These are phyloP conservation scores for Primulina tabacum DNA, from an alignment of 257 asterid species.

Conservation along the genomic window DNA sequence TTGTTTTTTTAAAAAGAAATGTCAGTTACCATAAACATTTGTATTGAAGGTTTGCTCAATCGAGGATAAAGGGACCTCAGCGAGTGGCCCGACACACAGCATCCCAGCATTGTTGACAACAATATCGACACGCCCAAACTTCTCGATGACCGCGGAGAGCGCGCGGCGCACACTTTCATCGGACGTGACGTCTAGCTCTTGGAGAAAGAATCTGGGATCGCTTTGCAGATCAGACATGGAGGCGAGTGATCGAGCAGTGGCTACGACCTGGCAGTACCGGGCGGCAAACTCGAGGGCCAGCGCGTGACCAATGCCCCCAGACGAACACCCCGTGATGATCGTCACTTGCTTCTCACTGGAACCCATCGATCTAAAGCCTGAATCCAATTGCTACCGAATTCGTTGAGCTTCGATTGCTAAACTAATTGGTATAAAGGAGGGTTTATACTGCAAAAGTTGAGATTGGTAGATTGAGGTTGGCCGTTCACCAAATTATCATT, in stretches of 20 bases:
- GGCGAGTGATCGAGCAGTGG: slow-evolving; percentile 74
- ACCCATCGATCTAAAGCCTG: slow-evolving; percentile 14
- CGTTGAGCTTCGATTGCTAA: too few species aligned
- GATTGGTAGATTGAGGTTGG: neutral
- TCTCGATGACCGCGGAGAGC: slow-evolving; percentile 55
- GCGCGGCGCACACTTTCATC: slow-evolving; percentile 63
- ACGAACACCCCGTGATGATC: slow-evolving; percentile 76
- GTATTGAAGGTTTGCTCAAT: slow-evolving; percentile 68
- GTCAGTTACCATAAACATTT: slow-evolving; percentile 67
- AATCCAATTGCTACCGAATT: neutral
- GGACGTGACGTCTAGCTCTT: slow-evolving; percentile 70
- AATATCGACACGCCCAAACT: slow-evolving; percentile 70
- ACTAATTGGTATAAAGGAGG: neutral
- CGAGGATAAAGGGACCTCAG: slow-evolving; percentile 72
- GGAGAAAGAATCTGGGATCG: slow-evolving; percentile 67
- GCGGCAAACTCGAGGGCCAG: slow-evolving; percentile 74
- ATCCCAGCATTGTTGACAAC: slow-evolving; percentile 91
- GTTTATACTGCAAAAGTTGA: neutral
- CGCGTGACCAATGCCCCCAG: slow-evolving; percentile 92
- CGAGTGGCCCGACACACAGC: slow-evolving; percentile 85
- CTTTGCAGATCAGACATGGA: slow-evolving; percentile 59
- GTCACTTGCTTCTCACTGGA: slow-evolving; percentile 51
- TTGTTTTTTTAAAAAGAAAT: neutral
- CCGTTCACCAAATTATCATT: neutral
- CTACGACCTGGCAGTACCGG: slow-evolving; percentile 71